Percentiles rank a stretch among this genome's conserved stretches.
phyloP scores from a whole-genome alignment of 352 stramenopile species.

The Globisporangium nunn region DNA sequence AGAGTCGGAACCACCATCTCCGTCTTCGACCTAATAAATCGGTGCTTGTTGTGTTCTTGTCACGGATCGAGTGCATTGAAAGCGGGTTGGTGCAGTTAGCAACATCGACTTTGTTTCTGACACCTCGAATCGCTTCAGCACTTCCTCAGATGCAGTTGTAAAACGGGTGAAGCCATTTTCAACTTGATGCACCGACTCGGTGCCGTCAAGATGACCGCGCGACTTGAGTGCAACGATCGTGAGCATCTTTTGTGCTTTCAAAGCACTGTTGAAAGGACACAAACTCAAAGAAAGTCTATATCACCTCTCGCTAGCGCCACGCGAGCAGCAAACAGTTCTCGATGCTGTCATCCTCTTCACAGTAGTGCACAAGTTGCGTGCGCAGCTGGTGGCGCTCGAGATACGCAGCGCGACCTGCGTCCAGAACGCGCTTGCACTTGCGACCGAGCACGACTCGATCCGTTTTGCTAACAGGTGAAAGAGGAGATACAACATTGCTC shows the following conservation, averaged over 20 bases:
- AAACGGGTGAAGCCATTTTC: no score
- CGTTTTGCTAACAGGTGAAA: slow-evolving; percentile 22
- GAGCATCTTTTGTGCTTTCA: no score
- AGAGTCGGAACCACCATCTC: not conserved
- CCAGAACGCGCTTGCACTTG: slow-evolving; percentile 74
- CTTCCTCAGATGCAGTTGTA: no score
- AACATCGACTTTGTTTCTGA: not conserved
- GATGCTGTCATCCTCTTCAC: slow-evolving; percentile 58
- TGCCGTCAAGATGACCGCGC: no score
- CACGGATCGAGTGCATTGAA: not conserved
- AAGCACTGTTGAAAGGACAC: no score
- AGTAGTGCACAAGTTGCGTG: slow-evolving; percentile 76
- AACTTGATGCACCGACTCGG: no score
- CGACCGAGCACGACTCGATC: slow-evolving; percentile 54
- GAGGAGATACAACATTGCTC: slow-evolving; percentile 8
- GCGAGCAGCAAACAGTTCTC: slow-evolving; percentile 79
- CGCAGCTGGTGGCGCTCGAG: slow-evolving; percentile 40
- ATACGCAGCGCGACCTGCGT: slow-evolving; percentile 59
- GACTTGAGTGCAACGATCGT: no score
- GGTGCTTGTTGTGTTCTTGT: no score
- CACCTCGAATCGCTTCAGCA: not conserved
- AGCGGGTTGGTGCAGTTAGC: not conserved
- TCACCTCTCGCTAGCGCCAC: slow-evolving; percentile 21
- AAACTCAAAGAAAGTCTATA: no score
- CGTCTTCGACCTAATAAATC: no score